phyloP scores from a whole-genome alignment of 2,329 filamentous ascomycete species.

The Aspergillus vadensis region DNA sequence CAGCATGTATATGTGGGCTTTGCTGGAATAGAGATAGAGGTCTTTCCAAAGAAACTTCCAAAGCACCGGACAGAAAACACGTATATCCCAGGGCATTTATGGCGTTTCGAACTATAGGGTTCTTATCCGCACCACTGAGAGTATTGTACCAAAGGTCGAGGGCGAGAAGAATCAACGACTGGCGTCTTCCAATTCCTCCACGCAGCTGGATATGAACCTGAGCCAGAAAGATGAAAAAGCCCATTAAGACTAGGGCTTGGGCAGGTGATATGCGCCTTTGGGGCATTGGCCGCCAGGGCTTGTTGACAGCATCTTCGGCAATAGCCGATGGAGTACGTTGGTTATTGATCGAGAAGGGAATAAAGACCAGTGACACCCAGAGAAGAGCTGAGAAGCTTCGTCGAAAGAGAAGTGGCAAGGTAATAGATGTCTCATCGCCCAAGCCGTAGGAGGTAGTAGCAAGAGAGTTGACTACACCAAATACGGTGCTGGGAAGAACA shows the following conservation, averaged over 20 bases:
- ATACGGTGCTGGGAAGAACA: not conserved
- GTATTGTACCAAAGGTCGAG: not conserved
- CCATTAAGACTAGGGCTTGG: not conserved
- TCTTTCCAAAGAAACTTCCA: not conserved
- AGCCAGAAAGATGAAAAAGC: not conserved
- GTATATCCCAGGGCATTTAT: not conserved
- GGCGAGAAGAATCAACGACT: not conserved
- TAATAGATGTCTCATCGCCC: too few species aligned
- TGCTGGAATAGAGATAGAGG: too few species aligned
- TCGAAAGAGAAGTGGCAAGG: not conserved
- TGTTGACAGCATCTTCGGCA: conserved; percentile 11
- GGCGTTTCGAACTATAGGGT: not conserved
- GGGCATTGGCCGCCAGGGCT: conserved; percentile 9
- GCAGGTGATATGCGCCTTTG: not conserved
- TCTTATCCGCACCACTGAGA: not conserved
- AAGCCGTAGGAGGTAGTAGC: not conserved
- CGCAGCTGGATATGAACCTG: not conserved
- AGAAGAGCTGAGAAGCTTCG: not conserved
- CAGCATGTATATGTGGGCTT: too few species aligned
- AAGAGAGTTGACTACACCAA: not conserved
- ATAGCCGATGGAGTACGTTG: conserved; percentile 9
- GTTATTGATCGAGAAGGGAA: conserved; percentile 13
- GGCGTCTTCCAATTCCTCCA: not conserved
- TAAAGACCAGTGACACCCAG: conserved; percentile 5
- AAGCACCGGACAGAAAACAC: not conserved